A percentile compares a stretch with the other conserved stretches of the same genome.
Evolutionary conservation across 2,329 filamentous ascomycete genomes (phyloP).

Genomic region (Pestalotiopsis sp.): DNA sequence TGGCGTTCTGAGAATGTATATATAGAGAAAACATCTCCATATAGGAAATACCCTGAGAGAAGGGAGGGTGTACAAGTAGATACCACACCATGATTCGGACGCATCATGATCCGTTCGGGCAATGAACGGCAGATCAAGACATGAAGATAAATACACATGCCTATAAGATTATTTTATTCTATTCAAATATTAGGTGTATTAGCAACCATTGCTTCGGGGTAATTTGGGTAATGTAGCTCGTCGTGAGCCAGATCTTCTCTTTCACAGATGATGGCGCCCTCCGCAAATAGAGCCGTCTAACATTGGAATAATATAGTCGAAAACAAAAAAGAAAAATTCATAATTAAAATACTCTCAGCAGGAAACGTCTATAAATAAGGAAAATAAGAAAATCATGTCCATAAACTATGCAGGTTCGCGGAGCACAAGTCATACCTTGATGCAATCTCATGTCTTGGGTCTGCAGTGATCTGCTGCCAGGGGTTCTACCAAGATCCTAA

Average conservation of each 20-base stretch:
- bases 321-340: background rate
- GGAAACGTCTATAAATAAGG: background rate
- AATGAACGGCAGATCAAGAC: background rate
- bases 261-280: background rate
- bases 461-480: background rate
- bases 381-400: background rate
- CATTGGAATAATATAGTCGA: background rate
- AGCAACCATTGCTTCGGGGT: background rate
- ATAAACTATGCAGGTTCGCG: background rate
- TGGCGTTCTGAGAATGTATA: background rate
- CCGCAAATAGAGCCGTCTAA: no score
- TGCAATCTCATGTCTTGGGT: background rate
- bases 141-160: background rate
- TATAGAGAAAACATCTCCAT: background rate
- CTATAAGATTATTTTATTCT: background rate
- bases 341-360: background rate
- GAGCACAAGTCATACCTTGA: background rate
- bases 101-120: background rate
- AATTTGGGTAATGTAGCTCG: no score
- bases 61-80: conserved; percentile 1
- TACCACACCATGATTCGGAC: background rate
- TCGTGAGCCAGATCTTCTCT: no score
- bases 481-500: background rate
- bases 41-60: background rate
- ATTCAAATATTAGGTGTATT: background rate